Conservation (phyloP, 2,329 filamentous ascomycete species). For the Zarea fungicola region DNA sequence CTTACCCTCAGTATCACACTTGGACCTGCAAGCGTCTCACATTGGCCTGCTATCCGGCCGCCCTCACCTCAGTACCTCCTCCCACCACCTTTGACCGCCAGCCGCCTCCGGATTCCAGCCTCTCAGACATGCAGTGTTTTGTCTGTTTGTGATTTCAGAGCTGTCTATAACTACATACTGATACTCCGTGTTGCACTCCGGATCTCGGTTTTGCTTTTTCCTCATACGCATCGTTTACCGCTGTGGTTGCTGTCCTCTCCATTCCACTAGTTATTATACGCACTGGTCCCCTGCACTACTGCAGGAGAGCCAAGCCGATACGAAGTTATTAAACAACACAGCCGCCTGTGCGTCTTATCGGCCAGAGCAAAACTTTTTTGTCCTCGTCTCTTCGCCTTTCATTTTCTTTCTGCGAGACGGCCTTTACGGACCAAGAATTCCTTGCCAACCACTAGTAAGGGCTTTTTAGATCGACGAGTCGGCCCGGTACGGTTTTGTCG, state of each 20-base stretch:
- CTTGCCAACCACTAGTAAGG: no score
- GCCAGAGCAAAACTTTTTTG: not conserved
- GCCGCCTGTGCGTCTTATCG: not conserved
- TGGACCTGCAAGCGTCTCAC: not conserved
- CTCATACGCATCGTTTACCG: not conserved
- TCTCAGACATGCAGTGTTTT: slow-evolving; percentile 2
- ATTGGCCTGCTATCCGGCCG: not conserved
- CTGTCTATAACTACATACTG: not conserved
- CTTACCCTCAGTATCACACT: not conserved
- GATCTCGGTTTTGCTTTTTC: not conserved
- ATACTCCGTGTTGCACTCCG: not conserved
- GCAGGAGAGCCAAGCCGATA: slow-evolving; percentile 1
- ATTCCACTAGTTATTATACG: not conserved
- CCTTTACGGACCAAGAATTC: no score
- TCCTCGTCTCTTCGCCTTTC: no score
- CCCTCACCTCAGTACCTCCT: not conserved
- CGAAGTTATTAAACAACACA: slow-evolving; percentile 1
- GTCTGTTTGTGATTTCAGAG: slow-evolving; percentile 1
- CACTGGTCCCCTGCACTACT: slow-evolving; percentile 1
- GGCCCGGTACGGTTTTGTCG: no score
- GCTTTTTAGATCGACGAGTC: no score
- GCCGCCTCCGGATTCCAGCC: not conserved
- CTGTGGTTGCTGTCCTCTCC: not conserved
- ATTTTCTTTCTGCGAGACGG: no score
- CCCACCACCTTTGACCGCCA: not conserved